Percentiles rank a stretch among this genome's conserved stretches.
phyloP scores from a whole-genome alignment of 1,284 basidiomycete genomes.

The Singerocomus rubriflavus region DNA sequence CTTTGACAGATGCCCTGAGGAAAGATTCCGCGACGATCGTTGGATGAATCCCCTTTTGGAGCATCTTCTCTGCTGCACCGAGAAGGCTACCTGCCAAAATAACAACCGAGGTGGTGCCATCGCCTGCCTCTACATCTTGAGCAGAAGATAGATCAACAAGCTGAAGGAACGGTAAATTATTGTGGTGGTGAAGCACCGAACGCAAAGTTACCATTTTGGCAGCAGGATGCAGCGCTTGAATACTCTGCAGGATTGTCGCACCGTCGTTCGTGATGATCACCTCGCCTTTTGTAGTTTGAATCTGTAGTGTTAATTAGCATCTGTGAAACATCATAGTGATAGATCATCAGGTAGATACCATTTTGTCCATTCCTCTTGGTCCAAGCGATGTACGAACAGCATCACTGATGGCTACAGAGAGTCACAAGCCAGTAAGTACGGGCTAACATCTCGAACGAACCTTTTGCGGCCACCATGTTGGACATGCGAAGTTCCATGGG shows the following conservation, averaged over 20 bases:
- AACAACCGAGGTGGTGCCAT: slow-evolving; percentile 98
- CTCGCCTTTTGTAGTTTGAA: slow-evolving; percentile 96
- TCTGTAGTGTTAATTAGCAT: slow-evolving; percentile 49
- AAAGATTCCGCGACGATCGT: slow-evolving; percentile 98
- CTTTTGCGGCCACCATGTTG: slow-evolving; percentile 96
- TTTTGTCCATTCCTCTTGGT: slow-evolving; percentile 99
- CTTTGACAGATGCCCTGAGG: slow-evolving; percentile 87
- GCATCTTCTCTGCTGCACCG: slow-evolving; percentile 95
- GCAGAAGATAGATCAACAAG: slow-evolving; percentile 97
- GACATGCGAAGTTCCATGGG: slow-evolving; percentile 92
- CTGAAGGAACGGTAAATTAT: slow-evolving; percentile 39
- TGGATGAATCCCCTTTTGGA: slow-evolving; percentile 96
- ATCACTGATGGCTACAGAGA: slow-evolving; percentile 84
- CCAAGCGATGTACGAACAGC: slow-evolving; percentile 96
- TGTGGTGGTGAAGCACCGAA: slow-evolving; percentile 2
- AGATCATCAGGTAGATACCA: slow-evolving; percentile 55
- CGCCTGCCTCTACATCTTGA: slow-evolving; percentile 98
- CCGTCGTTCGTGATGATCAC: slow-evolving; percentile 99
- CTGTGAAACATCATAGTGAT: slow-evolving; percentile 7
- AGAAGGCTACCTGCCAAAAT: slow-evolving; percentile 93
- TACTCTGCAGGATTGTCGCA: slow-evolving; percentile 96
- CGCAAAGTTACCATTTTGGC: slow-evolving; percentile 82
- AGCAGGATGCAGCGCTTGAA: slow-evolving; percentile 96
- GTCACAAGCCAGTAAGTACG: slow-evolving; percentile 12
- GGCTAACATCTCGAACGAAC: slow-evolving; percentile 40